phyloP scores from a whole-genome alignment of 257 asterid species.

The Nicotiana tomentosiformis region DNA sequence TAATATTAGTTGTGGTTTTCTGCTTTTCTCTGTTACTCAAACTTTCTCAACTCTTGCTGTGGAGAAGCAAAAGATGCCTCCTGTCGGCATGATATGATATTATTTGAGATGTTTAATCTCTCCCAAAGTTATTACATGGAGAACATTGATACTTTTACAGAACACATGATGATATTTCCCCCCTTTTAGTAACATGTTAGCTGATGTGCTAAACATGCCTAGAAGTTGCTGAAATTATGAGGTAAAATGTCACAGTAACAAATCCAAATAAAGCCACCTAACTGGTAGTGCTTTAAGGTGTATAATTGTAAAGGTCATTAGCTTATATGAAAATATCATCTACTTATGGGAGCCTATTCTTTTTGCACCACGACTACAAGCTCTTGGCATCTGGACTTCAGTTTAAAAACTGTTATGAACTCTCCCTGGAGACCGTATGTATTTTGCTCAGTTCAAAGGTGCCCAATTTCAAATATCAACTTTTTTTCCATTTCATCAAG shows the following conservation, averaged over 20 bases:
- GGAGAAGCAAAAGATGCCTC: not conserved
- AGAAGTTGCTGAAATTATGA: not conserved
- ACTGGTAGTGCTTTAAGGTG: not conserved
- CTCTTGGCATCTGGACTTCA: not conserved
- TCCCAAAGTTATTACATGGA: not conserved
- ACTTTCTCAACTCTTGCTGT: not conserved
- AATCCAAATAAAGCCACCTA: not conserved
- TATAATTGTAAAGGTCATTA: not conserved
- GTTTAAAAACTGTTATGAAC: not conserved
- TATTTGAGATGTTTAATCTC: constrained; percentile 5
- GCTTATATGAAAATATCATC: not conserved
- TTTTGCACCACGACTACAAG: not conserved
- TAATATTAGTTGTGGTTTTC: not conserved
- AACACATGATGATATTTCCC: not conserved
- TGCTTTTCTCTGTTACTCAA: not conserved
- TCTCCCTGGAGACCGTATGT: not conserved
- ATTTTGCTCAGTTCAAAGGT: not conserved
- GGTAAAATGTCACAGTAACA: not conserved
- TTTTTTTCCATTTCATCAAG: not conserved
- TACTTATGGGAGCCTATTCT: not conserved
- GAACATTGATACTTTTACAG: not conserved
- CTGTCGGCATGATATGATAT: not conserved
- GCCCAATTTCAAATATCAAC: not conserved
- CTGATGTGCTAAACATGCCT: not conserved
- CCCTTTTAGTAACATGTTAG: not conserved